Conservation (phyloP, 169 alveolate species). For the Babesia ovata region DNA sequence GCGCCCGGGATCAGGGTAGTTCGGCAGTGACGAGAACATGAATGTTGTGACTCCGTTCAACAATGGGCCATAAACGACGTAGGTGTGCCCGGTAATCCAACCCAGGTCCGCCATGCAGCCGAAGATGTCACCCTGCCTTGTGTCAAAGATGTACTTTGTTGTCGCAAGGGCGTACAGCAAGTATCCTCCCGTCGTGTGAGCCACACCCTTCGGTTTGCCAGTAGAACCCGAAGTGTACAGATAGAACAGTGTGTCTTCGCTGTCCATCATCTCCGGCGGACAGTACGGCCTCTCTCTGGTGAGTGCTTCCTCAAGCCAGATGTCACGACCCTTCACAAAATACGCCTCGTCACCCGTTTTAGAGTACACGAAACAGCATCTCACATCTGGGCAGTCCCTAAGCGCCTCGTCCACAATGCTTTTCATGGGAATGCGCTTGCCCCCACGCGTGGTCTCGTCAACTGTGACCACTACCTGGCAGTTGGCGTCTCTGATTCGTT, state of each 20-base stretch:
- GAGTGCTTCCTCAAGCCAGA: slow-evolving; percentile 83
- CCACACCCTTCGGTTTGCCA: slow-evolving; percentile 95
- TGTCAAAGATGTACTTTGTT: slow-evolving; percentile 87
- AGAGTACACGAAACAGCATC: slow-evolving; percentile 41
- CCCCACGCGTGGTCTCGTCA: slow-evolving; percentile 56
- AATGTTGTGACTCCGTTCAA: slow-evolving; percentile 91
- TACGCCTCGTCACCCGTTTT: slow-evolving; percentile 66
- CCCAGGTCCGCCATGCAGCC: slow-evolving; percentile 97
- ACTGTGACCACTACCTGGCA: slow-evolving; percentile 65
- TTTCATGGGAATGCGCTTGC: slow-evolving; percentile 62
- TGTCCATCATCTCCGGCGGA: slow-evolving; percentile 91
- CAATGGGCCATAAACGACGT: slow-evolving; percentile 94
- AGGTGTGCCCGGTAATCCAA: slow-evolving; percentile 98
- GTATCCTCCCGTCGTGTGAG: slow-evolving; percentile 93
- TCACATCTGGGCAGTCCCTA: slow-evolving; percentile 44
- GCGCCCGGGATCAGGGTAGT: slow-evolving; percentile 92
- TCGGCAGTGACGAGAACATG: slow-evolving; percentile 93
- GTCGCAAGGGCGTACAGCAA: slow-evolving; percentile 88
- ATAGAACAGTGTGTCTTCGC: slow-evolving; percentile 92
- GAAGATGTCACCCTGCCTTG: slow-evolving; percentile 85
- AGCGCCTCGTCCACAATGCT: slow-evolving; percentile 64
- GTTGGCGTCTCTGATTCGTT: slow-evolving; percentile 89
- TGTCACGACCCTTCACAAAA: slow-evolving; percentile 78
- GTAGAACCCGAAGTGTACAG: slow-evolving; percentile 97
- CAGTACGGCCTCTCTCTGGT: slow-evolving; percentile 88